Evolutionary conservation across 192 early-diverging fungal species (phyloP).

Genomic region (Lobosporangium transversale): DNA sequence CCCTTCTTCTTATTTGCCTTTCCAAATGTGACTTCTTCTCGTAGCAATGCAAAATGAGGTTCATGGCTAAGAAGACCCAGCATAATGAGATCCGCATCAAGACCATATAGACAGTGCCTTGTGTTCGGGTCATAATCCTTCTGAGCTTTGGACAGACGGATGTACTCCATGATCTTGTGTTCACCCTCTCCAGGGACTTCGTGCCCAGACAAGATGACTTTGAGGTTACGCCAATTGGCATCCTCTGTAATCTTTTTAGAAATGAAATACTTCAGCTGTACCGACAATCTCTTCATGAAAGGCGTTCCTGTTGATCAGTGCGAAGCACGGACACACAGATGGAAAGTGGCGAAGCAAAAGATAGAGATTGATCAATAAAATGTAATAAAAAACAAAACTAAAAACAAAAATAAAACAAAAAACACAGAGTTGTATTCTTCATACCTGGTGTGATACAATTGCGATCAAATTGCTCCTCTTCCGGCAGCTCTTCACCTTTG

Average conservation of each 20-base stretch:
- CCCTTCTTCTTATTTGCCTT: constrained; percentile 63
- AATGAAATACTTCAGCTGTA: constrained; percentile 90
- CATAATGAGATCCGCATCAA: constrained; percentile 99
- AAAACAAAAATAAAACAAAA: too few species aligned
- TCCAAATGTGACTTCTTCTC: constrained; percentile 94
- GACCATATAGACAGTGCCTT: constrained; percentile 95
- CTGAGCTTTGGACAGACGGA: constrained; percentile 84
- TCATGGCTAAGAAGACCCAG: constrained; percentile 95
- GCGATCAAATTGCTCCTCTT: constrained; percentile 87
- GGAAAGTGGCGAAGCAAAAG: too few species aligned
- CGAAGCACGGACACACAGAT: neutral
- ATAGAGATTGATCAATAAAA: neutral
- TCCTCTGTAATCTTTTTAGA: constrained; percentile 89
- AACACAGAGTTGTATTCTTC: too few species aligned
- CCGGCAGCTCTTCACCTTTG: constrained; percentile 76
- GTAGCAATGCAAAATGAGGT: constrained; percentile 94
- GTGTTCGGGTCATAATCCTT: constrained; percentile 88
- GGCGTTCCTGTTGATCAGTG: constrained; percentile 74
- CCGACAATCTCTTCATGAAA: constrained; percentile 94
- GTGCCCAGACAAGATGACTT: constrained; percentile 94
- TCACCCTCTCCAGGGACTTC: constrained; percentile 98
- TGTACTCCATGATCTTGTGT: constrained; percentile 99
- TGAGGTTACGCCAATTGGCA: constrained; percentile 88
- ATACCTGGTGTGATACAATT: constrained; percentile 97
- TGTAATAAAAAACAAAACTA: too few species aligned